Evolutionary conservation across 257 asterid species (phyloP).

Genomic region (Leonotis leonurus): DNA sequence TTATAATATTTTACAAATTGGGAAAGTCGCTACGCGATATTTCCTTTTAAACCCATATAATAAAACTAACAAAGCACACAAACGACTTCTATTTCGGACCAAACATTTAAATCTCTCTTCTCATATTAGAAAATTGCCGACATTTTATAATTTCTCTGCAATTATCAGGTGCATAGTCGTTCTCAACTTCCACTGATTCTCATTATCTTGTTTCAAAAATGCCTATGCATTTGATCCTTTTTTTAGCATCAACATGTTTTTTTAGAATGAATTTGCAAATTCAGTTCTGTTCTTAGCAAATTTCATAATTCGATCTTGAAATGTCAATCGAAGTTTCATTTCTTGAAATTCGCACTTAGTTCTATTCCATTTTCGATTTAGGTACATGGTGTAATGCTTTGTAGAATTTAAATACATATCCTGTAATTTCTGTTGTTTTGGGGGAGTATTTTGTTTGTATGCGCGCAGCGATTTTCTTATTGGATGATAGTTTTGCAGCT

Average conservation of each 20-base stretch:
- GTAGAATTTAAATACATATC: background rate
- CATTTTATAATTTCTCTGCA: conserved; percentile 5
- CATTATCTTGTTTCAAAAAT: background rate
- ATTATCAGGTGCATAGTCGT: conserved; percentile 19
- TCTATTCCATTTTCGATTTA: conserved; percentile 6
- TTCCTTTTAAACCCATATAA: too few species aligned
- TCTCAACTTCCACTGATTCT: background rate
- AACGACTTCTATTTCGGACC: background rate
- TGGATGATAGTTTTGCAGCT: background rate
- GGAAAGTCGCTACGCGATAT: too few species aligned
- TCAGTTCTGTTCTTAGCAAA: conserved; percentile 1
- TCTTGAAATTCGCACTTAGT: conserved; percentile 2
- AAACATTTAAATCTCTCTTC: background rate
- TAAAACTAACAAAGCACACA: background rate
- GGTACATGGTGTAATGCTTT: background rate
- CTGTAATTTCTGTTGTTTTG: background rate
- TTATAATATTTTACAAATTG: too few species aligned
- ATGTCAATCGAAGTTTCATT: conserved; percentile 9
- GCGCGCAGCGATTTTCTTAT: background rate
- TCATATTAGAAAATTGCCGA: conserved; percentile 9
- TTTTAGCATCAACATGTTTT: background rate
- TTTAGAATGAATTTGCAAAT: background rate
- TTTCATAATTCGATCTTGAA: conserved; percentile 17
- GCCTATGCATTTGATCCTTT: background rate
- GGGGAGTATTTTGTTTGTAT: too few species aligned